Evolutionary conservation across 768 basidiomycete species (phyloP).

Genomic region (Nidularia pulvinata): DNA sequence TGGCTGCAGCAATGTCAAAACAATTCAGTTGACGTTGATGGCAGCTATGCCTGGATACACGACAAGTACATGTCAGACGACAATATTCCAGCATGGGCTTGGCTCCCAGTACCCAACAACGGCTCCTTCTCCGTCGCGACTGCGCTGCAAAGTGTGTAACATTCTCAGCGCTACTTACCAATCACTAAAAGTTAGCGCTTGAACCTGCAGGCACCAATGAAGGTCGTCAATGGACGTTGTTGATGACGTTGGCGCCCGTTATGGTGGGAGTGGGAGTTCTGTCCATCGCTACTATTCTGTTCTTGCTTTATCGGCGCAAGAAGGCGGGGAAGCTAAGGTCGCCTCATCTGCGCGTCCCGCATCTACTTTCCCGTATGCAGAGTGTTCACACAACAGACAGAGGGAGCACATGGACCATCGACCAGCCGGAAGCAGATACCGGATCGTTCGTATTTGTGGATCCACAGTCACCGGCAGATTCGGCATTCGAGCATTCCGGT

Average conservation of each 20-base stretch:
- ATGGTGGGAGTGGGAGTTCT: conserved; percentile 9
- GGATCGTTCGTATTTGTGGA: conserved; percentile 7
- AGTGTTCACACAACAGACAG: conserved; percentile 6
- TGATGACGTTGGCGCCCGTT: conserved; percentile 16
- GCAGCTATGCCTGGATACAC: not conserved
- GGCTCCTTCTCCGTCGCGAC: not conserved
- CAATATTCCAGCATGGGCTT: not conserved
- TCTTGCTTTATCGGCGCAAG: conserved; percentile 5
- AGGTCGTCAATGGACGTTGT: conserved; percentile 9
- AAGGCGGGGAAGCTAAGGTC: not conserved
- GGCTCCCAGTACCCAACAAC: not conserved
- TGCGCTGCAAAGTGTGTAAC: not conserved
- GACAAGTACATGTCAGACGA: not conserved
- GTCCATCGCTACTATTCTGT: conserved; percentile 8
- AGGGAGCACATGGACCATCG: conserved; percentile 10
- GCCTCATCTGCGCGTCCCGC: not conserved
- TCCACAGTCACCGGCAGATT: not conserved
- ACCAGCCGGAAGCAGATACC: conserved; percentile 4
- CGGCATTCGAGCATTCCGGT: not conserved
- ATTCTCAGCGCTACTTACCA: not conserved
- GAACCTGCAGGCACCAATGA: not conserved
- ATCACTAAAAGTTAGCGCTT: not conserved
- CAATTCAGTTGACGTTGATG: not conserved
- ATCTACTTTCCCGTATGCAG: conserved; percentile 3
- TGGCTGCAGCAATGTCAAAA: not conserved